phyloP scores from a whole-genome alignment of 495 filamentous ascomycete genomes.

The Endocarpon pusillum region DNA sequence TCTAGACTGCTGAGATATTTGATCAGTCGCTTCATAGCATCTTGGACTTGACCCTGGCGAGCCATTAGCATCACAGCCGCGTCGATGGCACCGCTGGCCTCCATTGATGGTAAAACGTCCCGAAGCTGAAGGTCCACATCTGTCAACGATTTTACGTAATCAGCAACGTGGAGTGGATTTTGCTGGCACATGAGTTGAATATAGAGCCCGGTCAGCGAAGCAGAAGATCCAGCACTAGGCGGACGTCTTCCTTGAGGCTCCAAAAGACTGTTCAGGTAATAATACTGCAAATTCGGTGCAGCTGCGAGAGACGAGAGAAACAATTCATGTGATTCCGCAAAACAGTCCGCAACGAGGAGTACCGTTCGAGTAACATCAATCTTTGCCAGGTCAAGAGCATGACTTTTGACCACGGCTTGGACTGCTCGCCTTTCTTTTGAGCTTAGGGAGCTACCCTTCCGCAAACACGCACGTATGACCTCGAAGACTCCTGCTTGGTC shows the following conservation, averaged over 20 bases:
- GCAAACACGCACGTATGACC: constrained; percentile 66
- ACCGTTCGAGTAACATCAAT: constrained; percentile 57
- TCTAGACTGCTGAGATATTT: constrained; percentile 63
- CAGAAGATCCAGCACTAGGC: constrained; percentile 15
- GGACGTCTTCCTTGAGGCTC: constrained; percentile 38
- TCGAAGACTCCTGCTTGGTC: constrained; percentile 57
- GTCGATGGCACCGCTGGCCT: constrained; percentile 77
- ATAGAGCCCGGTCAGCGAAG: constrained; percentile 62
- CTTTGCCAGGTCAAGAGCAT: constrained; percentile 48
- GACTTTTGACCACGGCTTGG: constrained; percentile 47
- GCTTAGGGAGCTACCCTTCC: constrained; percentile 46
- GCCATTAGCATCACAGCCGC: constrained; percentile 85
- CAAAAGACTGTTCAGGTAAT: constrained; percentile 62
- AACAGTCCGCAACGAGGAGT: constrained; percentile 44
- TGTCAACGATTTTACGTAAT: constrained; percentile 64
- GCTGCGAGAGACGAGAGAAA: constrained; percentile 48
- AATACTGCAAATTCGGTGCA: constrained; percentile 48
- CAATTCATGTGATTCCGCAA: constrained; percentile 53
- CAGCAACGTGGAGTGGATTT: constrained; percentile 64
- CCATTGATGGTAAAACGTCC: constrained; percentile 69
- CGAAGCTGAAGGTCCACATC: constrained; percentile 68
- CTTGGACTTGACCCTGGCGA: constrained; percentile 66
- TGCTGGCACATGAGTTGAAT: constrained; percentile 79
- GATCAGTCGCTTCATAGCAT: constrained; percentile 71
- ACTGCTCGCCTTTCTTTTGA: constrained; percentile 65